Conservation (phyloP, 2,329 filamentous ascomycete genomes). For the Trichophyton mentagrophytes region DNA sequence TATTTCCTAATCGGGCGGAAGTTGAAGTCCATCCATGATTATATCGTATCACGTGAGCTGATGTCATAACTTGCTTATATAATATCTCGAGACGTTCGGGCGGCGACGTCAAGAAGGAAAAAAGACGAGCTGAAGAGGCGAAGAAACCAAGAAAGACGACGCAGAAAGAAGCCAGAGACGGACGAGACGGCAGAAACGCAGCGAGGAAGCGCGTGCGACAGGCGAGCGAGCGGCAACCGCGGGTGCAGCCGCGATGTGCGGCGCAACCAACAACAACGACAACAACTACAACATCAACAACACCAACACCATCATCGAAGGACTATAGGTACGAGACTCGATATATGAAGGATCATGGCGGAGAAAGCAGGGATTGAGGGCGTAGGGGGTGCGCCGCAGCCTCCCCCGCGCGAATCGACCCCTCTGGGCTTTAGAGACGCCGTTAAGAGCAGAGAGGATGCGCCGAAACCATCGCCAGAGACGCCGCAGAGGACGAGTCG, state of each 20-base stretch:
- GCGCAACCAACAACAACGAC: too few species aligned
- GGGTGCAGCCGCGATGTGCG: too few species aligned
- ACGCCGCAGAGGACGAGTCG: conserved; percentile 61
- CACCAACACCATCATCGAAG: too few species aligned
- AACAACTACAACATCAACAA: too few species aligned
- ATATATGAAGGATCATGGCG: neutral
- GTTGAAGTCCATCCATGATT: neutral
- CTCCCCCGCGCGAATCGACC: neutral
- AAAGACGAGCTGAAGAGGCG: neutral
- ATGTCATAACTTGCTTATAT: neutral
- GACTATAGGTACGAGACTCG: neutral
- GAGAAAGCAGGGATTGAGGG: neutral
- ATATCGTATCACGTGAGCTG: neutral
- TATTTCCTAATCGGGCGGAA: neutral
- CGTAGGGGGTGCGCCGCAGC: neutral
- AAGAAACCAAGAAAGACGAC: neutral
- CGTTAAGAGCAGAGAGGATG: conserved; percentile 42
- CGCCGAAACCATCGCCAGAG: conserved; percentile 34
- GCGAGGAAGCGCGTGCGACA: too few species aligned
- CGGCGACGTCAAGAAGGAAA: neutral
- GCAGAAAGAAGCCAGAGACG: too few species aligned
- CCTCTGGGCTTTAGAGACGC: neutral
- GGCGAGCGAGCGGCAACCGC: too few species aligned
- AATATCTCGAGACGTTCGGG: neutral
- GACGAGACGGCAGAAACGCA: too few species aligned